A percentile compares a stretch with the other conserved stretches of the same genome.
Conservation (phyloP, 495 filamentous ascomycete genomes). For the Penicillium cosmopolitanum region DNA sequence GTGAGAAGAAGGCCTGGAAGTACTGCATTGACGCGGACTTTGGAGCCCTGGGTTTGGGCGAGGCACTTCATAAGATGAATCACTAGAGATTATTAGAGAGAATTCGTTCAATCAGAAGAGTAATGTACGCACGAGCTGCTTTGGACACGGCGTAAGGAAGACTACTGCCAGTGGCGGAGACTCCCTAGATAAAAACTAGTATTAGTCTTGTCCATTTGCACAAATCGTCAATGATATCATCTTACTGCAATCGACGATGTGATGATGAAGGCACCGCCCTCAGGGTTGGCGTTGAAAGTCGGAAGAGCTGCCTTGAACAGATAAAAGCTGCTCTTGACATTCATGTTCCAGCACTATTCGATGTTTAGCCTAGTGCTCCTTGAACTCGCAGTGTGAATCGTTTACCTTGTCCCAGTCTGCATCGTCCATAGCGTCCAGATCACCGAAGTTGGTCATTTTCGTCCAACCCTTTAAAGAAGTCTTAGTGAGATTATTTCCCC, state of each 20-base stretch:
- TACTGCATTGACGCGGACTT: conserved; percentile 69
- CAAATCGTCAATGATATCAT: neutral
- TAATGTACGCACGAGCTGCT: conserved; percentile 50
- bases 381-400: neutral
- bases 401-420: conserved; percentile 73
- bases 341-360: conserved; percentile 65
- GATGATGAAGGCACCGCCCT: conserved; percentile 70
- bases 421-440: conserved; percentile 63
- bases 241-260: conserved; percentile 66
- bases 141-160: conserved; percentile 72
- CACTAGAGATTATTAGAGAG: conserved; percentile 33
- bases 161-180: conserved; percentile 54
- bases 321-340: conserved; percentile 68
- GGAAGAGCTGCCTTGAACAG: conserved; percentile 65
- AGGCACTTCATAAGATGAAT: conserved; percentile 75
- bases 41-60: conserved; percentile 66
- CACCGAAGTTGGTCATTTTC: conserved; percentile 62
- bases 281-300: conserved; percentile 67
- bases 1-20: conserved; percentile 70
- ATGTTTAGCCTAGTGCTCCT: neutral
- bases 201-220: neutral
- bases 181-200: conserved; percentile 37
- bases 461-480: conserved; percentile 63
- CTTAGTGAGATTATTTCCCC: neutral
- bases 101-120: neutral